phyloP scores from a whole-genome alignment of 108 stramenopile genomes.

The Nitzschia sp. region DNA sequence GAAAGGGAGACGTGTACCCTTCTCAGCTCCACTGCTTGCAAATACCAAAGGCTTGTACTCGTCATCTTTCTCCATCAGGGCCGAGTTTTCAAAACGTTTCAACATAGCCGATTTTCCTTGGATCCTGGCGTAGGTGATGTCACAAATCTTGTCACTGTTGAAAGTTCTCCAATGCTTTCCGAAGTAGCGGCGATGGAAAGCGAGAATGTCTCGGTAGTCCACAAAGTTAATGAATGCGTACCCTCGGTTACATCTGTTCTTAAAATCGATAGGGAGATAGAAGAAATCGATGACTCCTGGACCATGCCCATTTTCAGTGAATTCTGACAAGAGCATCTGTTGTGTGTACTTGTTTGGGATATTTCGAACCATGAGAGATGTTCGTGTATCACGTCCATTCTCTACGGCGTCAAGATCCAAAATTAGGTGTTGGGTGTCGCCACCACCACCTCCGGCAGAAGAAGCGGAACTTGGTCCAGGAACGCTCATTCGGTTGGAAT shows the following conservation, averaged over 20 bases:
- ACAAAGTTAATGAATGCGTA: slow-evolving; percentile 99
- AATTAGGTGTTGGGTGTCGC: slow-evolving; percentile 39
- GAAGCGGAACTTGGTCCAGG: slow-evolving; percentile 18
- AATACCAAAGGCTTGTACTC: slow-evolving; percentile 94
- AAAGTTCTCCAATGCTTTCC: slow-evolving; percentile 94
- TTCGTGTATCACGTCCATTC: slow-evolving; percentile 84
- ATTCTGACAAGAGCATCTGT: slow-evolving; percentile 93
- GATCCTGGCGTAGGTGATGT: slow-evolving; percentile 97
- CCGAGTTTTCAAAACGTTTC: slow-evolving; percentile 97
- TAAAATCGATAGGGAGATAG: slow-evolving; percentile 99
- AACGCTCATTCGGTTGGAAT: slow-evolving; percentile 16
- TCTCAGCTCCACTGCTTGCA: slow-evolving; percentile 58
- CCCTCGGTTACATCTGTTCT: slow-evolving; percentile 98
- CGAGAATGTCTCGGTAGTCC: slow-evolving; percentile 82
- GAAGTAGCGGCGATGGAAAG: slow-evolving; percentile 87
- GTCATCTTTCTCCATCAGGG: slow-evolving; percentile 96
- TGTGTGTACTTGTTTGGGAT: slow-evolving; percentile 99
- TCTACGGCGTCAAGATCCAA: slow-evolving; percentile 74
- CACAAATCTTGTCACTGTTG: slow-evolving; percentile 98
- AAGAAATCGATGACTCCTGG: slow-evolving; percentile 96
- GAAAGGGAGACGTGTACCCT: slow-evolving; percentile 53
- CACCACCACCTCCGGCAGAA: slow-evolving; percentile 19
- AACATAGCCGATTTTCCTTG: slow-evolving; percentile 97
- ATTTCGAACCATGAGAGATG: slow-evolving; percentile 98
- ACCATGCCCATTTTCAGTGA: slow-evolving; percentile 84